A percentile compares a stretch with the other conserved stretches of the same genome.
Evolutionary conservation across 2,329 filamentous ascomycete species (phyloP).

Genomic region (Apiospora sp.): DNA sequence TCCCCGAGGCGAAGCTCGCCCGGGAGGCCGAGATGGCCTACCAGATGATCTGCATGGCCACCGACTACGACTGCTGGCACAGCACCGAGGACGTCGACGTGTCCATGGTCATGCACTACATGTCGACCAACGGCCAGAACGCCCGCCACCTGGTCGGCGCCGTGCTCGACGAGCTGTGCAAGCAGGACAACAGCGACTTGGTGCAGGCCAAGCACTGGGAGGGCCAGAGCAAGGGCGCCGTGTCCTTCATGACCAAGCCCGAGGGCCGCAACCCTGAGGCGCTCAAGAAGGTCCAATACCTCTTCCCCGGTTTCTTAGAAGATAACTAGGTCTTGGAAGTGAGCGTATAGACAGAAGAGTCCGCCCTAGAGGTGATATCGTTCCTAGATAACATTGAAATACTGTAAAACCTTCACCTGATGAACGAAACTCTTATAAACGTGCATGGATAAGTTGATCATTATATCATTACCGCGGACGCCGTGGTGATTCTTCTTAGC

Average conservation of each 20-base stretch:
- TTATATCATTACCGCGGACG: too few relatives aligned
- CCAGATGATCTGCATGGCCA: constrained; percentile 99
- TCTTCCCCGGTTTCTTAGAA: constrained; percentile 84
- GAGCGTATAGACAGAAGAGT: neutral
- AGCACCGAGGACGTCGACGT: constrained; percentile 85
- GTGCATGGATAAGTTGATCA: neutral
- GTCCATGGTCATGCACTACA: constrained; percentile 95
- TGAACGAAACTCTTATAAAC: neutral
- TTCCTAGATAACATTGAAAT: neutral
- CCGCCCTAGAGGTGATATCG: neutral
- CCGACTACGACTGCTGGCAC: constrained; percentile 99
- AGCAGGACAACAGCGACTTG: constrained; percentile 77
- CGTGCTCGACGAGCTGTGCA: constrained; percentile 85
- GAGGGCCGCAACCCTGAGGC: constrained; percentile 77
- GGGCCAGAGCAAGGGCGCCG: constrained; percentile 77
- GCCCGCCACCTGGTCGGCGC: constrained; percentile 85
- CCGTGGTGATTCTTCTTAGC: too few relatives aligned
- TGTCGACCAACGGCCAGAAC: constrained; percentile 91
- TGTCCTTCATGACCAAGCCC: constrained; percentile 83
- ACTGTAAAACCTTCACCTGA: neutral
- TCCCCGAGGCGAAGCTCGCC: constrained; percentile 95
- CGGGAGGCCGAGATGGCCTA: constrained; percentile 96
- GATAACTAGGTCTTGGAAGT: constrained; percentile 35
- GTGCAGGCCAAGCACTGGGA: constrained; percentile 84
- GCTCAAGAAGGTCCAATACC: constrained; percentile 80